Evolutionary conservation across 2,329 filamentous ascomycete species (phyloP).

Genomic region (Pyricularia sp.): DNA sequence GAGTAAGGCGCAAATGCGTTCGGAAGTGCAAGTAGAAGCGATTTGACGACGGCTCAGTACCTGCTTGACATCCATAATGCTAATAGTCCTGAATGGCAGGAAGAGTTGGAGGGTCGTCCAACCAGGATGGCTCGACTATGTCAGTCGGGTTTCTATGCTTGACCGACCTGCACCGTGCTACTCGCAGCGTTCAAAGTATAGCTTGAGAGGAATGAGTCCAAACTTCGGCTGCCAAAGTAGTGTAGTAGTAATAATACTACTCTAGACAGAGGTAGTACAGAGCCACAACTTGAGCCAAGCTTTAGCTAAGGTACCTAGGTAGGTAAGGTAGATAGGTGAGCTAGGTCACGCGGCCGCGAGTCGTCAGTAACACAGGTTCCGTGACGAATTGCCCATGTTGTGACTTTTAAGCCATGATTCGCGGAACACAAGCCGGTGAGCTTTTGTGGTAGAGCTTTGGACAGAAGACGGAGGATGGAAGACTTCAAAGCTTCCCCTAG

Average conservation of each 20-base stretch:
- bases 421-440: neutral
- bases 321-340: neutral
- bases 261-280: neutral
- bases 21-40: neutral
- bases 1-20: neutral
- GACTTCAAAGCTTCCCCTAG: neutral
- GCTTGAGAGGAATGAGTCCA: neutral
- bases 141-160: neutral
- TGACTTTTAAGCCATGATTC: neutral
- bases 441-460: neutral
- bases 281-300: neutral
- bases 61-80: slow-evolving; percentile 13
- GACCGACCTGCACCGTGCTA: neutral
- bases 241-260: neutral
- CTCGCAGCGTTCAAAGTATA: neutral
- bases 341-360: neutral
- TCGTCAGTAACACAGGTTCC: neutral
- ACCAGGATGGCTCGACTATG: neutral
- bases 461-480: neutral
- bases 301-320: neutral
- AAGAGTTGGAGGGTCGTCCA: neutral
- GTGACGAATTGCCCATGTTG: neutral
- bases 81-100: neutral
- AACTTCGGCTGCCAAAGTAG: neutral
- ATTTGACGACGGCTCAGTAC: slow-evolving; percentile 5